Conservation (phyloP, 139 green algal genomes). For the Diplosphaera chodatii region DNA sequence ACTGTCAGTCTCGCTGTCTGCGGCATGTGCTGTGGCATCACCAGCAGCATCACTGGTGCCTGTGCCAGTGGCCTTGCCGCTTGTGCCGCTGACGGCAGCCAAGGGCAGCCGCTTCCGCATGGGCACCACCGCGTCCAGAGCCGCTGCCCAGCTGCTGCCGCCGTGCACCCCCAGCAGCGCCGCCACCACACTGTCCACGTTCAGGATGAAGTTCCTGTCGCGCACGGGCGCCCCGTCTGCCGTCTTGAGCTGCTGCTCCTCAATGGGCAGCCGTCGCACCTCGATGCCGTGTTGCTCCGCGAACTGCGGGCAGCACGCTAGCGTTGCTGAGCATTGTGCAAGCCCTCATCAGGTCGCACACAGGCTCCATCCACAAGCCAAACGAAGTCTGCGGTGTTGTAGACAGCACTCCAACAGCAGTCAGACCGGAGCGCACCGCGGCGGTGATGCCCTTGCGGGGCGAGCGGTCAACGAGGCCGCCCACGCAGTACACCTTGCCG, state of each 20-base stretch:
- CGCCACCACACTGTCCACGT: conserved; percentile 3
- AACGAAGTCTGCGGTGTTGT: too few species aligned
- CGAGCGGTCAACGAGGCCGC: conserved; percentile 44
- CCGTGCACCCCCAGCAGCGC: conserved; percentile 6
- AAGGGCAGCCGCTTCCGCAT: background rate
- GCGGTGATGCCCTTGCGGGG: conserved; percentile 1
- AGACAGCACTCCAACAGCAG: too few species aligned
- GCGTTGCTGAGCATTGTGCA: too few species aligned
- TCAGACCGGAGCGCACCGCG: too few species aligned
- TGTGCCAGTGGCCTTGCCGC: too few species aligned
- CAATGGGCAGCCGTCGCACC: background rate
- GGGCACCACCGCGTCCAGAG: background rate
- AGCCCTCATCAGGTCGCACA: too few species aligned
- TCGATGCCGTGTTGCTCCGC: background rate
- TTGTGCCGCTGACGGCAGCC: background rate
- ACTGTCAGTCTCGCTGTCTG: too few species aligned
- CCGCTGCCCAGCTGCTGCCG: background rate
- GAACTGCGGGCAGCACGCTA: conserved; percentile 1
- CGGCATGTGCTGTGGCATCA: too few species aligned
- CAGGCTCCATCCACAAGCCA: too few species aligned
- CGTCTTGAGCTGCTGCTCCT: background rate
- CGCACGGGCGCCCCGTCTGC: background rate
- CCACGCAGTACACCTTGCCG: conserved; percentile 47
- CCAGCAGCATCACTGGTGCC: background rate
- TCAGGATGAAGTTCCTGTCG: background rate